phyloP scores from a whole-genome alignment of 306 rosid species.

The Vachellia collinsii region DNA sequence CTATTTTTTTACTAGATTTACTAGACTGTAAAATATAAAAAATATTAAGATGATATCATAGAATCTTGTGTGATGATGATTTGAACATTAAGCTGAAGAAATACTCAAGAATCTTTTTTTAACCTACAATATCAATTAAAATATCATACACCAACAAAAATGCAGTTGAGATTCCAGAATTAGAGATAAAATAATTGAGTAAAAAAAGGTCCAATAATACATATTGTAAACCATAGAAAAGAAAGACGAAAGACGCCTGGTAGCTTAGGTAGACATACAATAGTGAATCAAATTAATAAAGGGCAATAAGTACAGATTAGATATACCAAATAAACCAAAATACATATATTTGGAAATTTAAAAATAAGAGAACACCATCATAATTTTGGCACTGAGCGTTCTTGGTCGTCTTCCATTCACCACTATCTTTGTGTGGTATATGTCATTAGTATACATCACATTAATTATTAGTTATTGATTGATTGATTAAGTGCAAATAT shows the following conservation, averaged over 20 bases:
- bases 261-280: not conserved
- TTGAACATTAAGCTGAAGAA: not conserved
- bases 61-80: not conserved
- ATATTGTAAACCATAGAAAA: not conserved
- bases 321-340: not conserved
- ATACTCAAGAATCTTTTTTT: not conserved
- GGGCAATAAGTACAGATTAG: not conserved
- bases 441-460: not conserved
- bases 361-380: not conserved
- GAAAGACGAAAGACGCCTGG: not conserved
- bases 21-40: not conserved
- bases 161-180: not conserved
- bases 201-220: not conserved
- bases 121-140: not conserved
- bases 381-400: not conserved
- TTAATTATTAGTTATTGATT: not conserved
- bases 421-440: constrained; percentile 1
- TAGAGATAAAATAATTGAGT: not conserved
- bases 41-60: not conserved
- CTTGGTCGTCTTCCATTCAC: not conserved
- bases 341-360: not conserved
- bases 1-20: not conserved
- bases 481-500: not conserved
- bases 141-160: not conserved
- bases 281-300: not conserved